These are phyloP conservation scores for Botrytis tulipae DNA, from an alignment of 2,329 filamentous ascomycete species.

Conservation along the genomic window DNA sequence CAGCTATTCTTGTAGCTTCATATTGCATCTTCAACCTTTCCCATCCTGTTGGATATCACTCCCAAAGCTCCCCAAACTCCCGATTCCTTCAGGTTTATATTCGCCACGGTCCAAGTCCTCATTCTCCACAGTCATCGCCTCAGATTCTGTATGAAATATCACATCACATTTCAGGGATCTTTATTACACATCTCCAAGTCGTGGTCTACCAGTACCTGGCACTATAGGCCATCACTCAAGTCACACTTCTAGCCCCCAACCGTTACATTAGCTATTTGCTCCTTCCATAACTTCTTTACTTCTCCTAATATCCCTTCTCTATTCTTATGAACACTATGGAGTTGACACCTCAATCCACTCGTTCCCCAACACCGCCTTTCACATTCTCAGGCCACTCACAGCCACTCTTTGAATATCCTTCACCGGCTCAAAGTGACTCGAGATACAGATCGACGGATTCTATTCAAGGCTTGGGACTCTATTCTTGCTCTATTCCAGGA, in stretches of 20 bases:
- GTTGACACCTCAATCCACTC: conserved; percentile 37
- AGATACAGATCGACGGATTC: conserved; percentile 35
- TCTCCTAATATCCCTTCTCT: conserved; percentile 21
- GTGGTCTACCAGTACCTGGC: conserved; percentile 1
- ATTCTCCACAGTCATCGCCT: conserved; percentile 17
- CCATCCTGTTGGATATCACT: conserved; percentile 6
- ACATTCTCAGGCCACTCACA: conserved; percentile 34
- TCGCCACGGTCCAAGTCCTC: background rate
- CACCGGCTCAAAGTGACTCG: conserved; percentile 38
- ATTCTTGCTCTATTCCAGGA: conserved; percentile 36
- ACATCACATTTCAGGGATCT: conserved; percentile 18
- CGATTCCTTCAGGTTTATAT: conserved; percentile 6
- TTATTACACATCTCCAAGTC: conserved; percentile 5
- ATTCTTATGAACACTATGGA: conserved; percentile 34
- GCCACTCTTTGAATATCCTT: conserved; percentile 39
- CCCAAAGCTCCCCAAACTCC: conserved; percentile 3
- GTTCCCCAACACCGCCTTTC: conserved; percentile 37
- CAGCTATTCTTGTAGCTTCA: conserved; percentile 16
- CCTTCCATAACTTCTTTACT: conserved; percentile 22
- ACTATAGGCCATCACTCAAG: conserved; percentile 2
- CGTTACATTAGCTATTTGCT: conserved; percentile 11
- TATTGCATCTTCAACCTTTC: conserved; percentile 1
- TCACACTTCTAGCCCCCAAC: conserved; percentile 23
- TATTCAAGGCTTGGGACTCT: conserved; percentile 36
- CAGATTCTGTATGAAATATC: conserved; percentile 19